phyloP scores from a whole-genome alignment of 805 yeast genomes.

The Ogataea dorogensis region DNA sequence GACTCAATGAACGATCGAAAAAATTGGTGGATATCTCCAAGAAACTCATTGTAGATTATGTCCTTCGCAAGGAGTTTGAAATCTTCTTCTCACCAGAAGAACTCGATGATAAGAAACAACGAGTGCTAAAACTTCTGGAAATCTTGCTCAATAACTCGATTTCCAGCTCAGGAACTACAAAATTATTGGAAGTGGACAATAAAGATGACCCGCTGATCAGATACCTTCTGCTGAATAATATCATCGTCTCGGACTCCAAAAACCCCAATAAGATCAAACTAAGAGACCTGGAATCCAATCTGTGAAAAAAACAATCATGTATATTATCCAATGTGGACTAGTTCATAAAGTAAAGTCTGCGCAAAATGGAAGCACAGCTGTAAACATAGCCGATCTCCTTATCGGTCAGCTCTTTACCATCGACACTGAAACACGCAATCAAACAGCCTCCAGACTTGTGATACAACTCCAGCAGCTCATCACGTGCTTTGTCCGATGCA shows the following conservation, averaged over 20 bases:
- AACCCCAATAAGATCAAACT: constrained; percentile 30
- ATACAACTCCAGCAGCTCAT: constrained; percentile 40
- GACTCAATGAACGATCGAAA: constrained; percentile 21
- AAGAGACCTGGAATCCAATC: constrained; percentile 23
- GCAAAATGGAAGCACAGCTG: constrained; percentile 45
- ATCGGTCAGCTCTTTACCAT: constrained; percentile 31
- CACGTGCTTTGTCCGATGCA: constrained; percentile 4
- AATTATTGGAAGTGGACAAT: constrained; percentile 27
- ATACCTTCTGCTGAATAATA: constrained; percentile 29
- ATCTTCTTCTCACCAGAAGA: constrained; percentile 22
- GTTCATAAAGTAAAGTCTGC: constrained; percentile 44
- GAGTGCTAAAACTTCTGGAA: constrained; percentile 31
- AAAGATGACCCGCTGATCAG: constrained; percentile 36
- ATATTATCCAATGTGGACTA: constrained; percentile 16
- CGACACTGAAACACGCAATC: constrained; percentile 44
- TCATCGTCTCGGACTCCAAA: constrained; percentile 28
- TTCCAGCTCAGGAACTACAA: constrained; percentile 13
- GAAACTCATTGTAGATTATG: constrained; percentile 28
- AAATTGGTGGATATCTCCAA: constrained; percentile 27
- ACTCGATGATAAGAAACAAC: constrained; percentile 21
- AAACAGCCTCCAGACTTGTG: constrained; percentile 53
- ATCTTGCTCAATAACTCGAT: constrained; percentile 32
- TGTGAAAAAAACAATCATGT: constrained; percentile 14
- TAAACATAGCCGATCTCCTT: constrained; percentile 45
- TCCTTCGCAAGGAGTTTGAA: constrained; percentile 27